Conservation (phyloP, 257 asterid genomes). For the Nicotiana otophora region DNA sequence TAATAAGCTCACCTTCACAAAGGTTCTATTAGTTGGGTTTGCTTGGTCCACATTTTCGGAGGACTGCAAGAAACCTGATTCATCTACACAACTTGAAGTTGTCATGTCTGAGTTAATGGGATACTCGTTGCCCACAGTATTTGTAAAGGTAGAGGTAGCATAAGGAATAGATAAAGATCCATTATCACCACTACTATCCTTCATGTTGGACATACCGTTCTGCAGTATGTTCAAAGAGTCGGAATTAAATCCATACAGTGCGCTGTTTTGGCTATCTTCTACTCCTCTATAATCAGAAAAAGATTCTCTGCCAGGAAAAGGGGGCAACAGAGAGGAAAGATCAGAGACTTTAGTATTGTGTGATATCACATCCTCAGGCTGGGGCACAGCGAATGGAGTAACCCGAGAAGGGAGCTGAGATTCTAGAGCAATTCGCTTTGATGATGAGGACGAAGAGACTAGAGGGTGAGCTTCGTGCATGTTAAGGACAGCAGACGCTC, state of each 20-base stretch:
- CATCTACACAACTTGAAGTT: conserved; percentile 79
- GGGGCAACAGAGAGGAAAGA: conserved; percentile 57
- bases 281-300: conserved; percentile 46
- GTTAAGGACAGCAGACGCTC: conserved; percentile 38
- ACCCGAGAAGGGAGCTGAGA: conserved; percentile 54
- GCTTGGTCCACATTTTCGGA: conserved; percentile 74
- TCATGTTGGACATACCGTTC: conserved; percentile 42
- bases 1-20: conserved; percentile 65
- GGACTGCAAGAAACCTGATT: conserved; percentile 81
- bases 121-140: conserved; percentile 46
- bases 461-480: conserved; percentile 44
- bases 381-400: conserved; percentile 52
- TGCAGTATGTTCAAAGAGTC: conserved; percentile 46
- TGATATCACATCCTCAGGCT: conserved; percentile 44
- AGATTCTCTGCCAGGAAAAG: conserved; percentile 58
- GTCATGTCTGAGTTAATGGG: conserved; percentile 70
- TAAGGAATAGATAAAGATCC: conserved; percentile 55
- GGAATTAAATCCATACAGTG: conserved; percentile 47
- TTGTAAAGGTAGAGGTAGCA: conserved; percentile 44
- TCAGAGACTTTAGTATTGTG: conserved; percentile 56
- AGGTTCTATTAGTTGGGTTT: conserved; percentile 51
- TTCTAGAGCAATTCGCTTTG: conserved; percentile 71
- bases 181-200: conserved; percentile 33
- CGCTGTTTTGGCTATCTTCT: conserved; percentile 43
- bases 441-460: conserved; percentile 50